Evolutionary conservation across 805 yeast species (phyloP).

Genomic region (Candida rishiriensis): DNA sequence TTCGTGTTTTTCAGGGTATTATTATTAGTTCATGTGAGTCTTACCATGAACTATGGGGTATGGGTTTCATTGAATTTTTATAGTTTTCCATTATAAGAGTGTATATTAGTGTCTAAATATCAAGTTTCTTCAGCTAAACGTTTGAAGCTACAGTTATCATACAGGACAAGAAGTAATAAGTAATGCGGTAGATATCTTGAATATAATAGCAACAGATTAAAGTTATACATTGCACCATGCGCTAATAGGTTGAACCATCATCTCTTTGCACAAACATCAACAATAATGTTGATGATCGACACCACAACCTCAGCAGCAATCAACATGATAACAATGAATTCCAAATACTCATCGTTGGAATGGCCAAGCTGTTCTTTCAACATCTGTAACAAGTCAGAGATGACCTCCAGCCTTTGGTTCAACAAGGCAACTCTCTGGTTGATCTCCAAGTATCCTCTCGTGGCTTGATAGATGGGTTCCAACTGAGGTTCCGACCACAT

Average conservation of each 20-base stretch:
- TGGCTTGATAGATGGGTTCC: slow-evolving; percentile 96
- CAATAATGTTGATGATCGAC: slow-evolving; percentile 73
- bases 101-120: slow-evolving; percentile 26
- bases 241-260: no score
- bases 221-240: no score
- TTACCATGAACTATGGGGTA: not conserved
- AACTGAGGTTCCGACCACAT: slow-evolving; percentile 99
- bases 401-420: slow-evolving; percentile 90
- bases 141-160: no score
- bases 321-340: slow-evolving; percentile 81
- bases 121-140: slow-evolving; percentile 11
- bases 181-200: no score
- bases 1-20: no score
- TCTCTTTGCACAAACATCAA: slow-evolving; percentile 26
- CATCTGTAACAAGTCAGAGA: slow-evolving; percentile 90
- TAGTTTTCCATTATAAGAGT: slow-evolving; percentile 10
- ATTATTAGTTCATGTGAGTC: not conserved
- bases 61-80: slow-evolving; percentile 4
- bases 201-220: no score
- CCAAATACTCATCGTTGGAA: slow-evolving; percentile 87
- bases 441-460: slow-evolving; percentile 91
- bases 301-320: slow-evolving; percentile 92
- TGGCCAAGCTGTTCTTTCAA: slow-evolving; percentile 95
- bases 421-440: slow-evolving; percentile 87
- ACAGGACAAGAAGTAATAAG: no score